These are phyloP conservation scores for Termitomyces bulborhizus DNA, from an alignment of 768 basidiomycete genomes.

Conservation along the genomic window DNA sequence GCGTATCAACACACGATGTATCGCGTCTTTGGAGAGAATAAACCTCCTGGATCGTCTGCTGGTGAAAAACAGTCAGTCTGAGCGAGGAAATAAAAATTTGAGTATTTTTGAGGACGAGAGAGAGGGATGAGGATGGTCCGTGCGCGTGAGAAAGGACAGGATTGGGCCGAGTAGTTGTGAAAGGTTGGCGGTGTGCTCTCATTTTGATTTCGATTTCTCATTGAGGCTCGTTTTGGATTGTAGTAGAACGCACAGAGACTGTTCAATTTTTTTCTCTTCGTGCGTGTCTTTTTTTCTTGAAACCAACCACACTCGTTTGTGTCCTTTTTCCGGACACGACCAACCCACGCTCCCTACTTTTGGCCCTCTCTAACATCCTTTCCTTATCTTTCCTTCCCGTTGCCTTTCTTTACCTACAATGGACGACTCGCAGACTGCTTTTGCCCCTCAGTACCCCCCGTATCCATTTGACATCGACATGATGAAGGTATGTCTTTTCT, in stretches of 20 bases:
- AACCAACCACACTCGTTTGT: conserved; percentile 21
- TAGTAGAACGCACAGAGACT: conserved; percentile 16
- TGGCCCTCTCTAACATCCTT: conserved; percentile 37
- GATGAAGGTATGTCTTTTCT: conserved; percentile 65
- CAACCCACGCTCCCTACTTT: conserved; percentile 50
- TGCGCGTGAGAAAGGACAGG: background rate
- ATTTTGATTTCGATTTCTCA: conserved; percentile 13
- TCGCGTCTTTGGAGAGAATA: background rate
- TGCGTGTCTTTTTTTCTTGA: conserved; percentile 26
- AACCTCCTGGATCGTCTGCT: no score
- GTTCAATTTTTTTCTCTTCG: conserved; percentile 16
- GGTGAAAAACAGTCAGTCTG: no score
- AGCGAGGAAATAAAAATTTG: no score
- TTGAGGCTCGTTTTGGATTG: conserved; percentile 11
- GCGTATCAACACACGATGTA: background rate
- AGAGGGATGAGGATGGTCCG: background rate
- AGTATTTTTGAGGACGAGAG: no score
- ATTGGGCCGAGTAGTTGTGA: background rate
- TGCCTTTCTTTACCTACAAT: conserved; percentile 35
- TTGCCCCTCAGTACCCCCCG: conserved; percentile 60
- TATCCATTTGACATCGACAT: conserved; percentile 85
- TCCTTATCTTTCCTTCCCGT: conserved; percentile 37
- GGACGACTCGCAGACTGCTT: conserved; percentile 73
- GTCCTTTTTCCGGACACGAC: conserved; percentile 17
- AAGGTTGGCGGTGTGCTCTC: background rate